Base-by-base conservation (phyloP, 202 grass and related monocot genomes). In the Carex arenaria region DNA sequence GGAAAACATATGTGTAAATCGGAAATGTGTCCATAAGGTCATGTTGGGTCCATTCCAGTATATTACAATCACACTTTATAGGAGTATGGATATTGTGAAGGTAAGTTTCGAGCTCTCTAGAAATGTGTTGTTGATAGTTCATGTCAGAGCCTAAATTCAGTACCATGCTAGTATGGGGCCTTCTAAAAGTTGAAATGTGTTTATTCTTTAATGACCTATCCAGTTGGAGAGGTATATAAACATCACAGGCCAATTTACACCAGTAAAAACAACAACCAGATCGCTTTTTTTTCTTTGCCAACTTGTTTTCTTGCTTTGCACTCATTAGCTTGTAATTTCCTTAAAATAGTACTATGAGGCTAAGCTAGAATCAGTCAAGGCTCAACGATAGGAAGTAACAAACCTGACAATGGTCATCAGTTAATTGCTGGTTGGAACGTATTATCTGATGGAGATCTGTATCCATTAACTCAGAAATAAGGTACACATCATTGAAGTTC, bases 321-420 rank as follows among this genome's bases (percentile, higher is more conserved):
- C 7, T 52, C 28, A 19, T 34, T 28, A 28, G 30, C 28, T 56
- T 55, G 52, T 23, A 57, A 28, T 57, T 59, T 36, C 52, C 28
- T 77, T 77, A 5, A 23, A 70, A 38, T 23, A 69, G 6, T 20
- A 38, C 6, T 17, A 15, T 22, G 61, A 60, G 55, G 32, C 4
- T 38, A 65, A 81, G 18, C 20, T 64, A 64, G 36, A 81, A 65
- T 65, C 40, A 64, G 19, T 15, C 49, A 38, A 81, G 10, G 60
- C 59, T 49, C 60, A 65, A 65, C 4, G 23, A 64, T 65, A 61
- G 87, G 43, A 65, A 76, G 10, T 34, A 85, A 79, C 81, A 70
- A 38, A 97, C 94, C 94, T 97, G 94, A 82, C 94, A 97, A 80
- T 97, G 94, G 54, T 97, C 94, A 82, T 97, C 94, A 63, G 92